A percentile compares a stretch with the other conserved stretches of the same genome.
Conservation (phyloP, 345 rosid genomes). For the Eucalyptus curtisii region DNA sequence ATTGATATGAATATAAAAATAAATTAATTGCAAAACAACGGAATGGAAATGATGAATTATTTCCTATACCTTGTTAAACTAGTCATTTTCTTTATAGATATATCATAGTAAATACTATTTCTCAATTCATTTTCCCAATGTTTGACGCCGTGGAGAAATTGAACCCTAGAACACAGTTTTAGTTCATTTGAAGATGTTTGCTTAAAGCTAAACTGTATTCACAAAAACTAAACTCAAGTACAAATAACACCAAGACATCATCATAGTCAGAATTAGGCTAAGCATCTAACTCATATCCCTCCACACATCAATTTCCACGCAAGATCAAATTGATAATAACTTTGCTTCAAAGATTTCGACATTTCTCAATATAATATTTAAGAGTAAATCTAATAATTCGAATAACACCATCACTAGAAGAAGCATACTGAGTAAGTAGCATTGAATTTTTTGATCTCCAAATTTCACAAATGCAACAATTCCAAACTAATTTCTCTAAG, state of each 20-base stretch:
- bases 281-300: neutral
- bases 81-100: neutral
- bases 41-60: neutral
- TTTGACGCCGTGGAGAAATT: accelerated
- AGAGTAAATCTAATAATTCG: neutral
- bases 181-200: neutral
- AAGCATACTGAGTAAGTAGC: neutral
- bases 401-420: neutral
- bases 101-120: neutral
- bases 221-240: neutral
- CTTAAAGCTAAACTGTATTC: neutral
- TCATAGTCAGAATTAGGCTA: neutral
- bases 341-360: neutral
- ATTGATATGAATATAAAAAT: no score
- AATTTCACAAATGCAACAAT: neutral
- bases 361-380: neutral
- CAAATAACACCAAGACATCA: neutral
- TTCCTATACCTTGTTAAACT: neutral
- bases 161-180: accelerated
- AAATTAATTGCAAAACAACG: neutral
- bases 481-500: neutral
- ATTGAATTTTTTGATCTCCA: neutral
- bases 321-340: neutral
- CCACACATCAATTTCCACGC: neutral
- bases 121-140: neutral